Percentiles rank a stretch among this genome's conserved stretches.
These are phyloP conservation scores for Scleroderma citrinum DNA, from an alignment of 768 basidiomycete genomes.

Conservation along the genomic window DNA sequence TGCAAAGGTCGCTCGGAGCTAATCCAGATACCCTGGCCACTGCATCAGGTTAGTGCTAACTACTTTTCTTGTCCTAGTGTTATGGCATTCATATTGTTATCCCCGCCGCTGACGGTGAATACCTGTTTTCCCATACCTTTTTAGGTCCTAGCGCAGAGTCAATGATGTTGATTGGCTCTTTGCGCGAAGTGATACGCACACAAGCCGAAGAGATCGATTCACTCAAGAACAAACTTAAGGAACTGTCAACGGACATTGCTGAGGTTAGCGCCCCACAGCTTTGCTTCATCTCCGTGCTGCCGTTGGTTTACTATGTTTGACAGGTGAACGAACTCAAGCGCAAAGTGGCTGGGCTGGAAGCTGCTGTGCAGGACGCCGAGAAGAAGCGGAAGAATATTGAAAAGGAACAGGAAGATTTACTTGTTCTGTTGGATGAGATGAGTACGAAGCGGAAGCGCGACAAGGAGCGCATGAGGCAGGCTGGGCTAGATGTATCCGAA, in stretches of 20 bases:
- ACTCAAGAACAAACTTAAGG: conserved; percentile 57
- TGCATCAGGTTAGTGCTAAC: conserved; percentile 43
- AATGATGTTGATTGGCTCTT: conserved; percentile 72
- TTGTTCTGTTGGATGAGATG: conserved; percentile 91
- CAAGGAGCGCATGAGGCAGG: conserved; percentile 68
- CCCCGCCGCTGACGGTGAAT: no score
- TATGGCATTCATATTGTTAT: neutral
- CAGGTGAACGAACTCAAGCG: conserved; percentile 43
- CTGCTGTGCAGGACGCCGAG: conserved; percentile 46
- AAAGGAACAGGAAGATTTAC: conserved; percentile 93
- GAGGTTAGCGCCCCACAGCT: conserved; percentile 29
- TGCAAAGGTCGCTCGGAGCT: conserved; percentile 65
- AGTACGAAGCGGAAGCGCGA: conserved; percentile 80
- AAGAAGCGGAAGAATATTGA: conserved; percentile 76
- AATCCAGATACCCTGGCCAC: conserved; percentile 64
- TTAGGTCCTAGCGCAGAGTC: conserved; percentile 69
- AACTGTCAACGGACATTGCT: conserved; percentile 23
- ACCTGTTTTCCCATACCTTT: neutral
- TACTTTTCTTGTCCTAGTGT: neutral
- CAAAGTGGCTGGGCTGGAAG: conserved; percentile 42
- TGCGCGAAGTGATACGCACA: conserved; percentile 76
- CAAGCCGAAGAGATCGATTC: conserved; percentile 77
- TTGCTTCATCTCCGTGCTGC: conserved; percentile 3
- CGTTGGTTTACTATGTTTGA: neutral
- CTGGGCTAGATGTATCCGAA: conserved; percentile 85